Conservation (phyloP, 2,329 filamentous ascomycete genomes). For the Fusarium euwallaceae region DNA sequence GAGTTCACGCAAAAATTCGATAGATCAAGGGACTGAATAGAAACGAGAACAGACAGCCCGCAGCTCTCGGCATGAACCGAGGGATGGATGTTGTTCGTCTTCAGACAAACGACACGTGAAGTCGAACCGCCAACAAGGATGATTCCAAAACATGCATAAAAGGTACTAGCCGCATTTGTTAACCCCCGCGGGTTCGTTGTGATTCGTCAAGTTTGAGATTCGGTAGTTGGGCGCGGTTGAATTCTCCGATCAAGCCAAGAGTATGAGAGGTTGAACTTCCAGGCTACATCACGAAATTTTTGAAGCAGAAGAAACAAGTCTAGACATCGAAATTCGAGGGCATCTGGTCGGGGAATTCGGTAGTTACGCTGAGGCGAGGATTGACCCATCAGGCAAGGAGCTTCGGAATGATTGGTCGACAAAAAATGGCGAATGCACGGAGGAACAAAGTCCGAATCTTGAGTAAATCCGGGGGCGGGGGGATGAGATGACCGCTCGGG, state of each 20-base stretch:
- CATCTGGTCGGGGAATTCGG: slow-evolving; percentile 3
- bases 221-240: not conserved
- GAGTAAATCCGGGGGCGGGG: slow-evolving; percentile 43
- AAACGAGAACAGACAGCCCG: not conserved
- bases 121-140: not conserved
- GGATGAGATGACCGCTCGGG: slow-evolving; percentile 4
- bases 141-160: slow-evolving; percentile 18
- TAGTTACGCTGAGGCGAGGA: slow-evolving; percentile 2
- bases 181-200: slow-evolving; percentile 7
- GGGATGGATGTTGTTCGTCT: not conserved
- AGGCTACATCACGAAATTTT: not conserved
- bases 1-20: not conserved
- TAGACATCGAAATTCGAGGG: not conserved
- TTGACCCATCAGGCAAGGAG: slow-evolving; percentile 15
- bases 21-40: not conserved
- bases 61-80: not conserved
- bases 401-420: slow-evolving; percentile 31
- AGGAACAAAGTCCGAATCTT: slow-evolving; percentile 38
- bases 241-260: not conserved
- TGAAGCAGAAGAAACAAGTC: not conserved
- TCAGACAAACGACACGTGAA: not conserved
- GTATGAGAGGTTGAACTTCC: not conserved
- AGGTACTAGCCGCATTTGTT: not conserved
- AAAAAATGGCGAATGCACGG: slow-evolving; percentile 14
- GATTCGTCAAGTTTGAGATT: not conserved